A percentile compares a stretch with the other conserved stretches of the same genome.
Conservation (phyloP, 176 grass and related monocot genomes). For the Aegilops sharonensis region DNA sequence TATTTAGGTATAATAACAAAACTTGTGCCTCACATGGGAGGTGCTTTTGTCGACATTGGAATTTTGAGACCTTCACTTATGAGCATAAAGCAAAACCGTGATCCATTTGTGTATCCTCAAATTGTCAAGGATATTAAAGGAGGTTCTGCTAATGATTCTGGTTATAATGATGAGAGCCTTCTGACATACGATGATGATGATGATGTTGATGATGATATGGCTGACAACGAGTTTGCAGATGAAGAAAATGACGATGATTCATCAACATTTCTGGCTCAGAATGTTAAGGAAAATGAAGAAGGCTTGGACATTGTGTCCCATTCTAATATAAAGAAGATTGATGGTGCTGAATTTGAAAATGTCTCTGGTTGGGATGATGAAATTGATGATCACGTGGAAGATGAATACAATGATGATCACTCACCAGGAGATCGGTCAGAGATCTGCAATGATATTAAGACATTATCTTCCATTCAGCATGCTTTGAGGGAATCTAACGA, state of each 20-base stretch:
- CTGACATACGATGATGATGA: slow-evolving; percentile 43
- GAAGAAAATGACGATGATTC: slow-evolving; percentile 45
- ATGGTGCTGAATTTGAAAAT: slow-evolving; percentile 36
- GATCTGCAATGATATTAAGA: slow-evolving; percentile 50
- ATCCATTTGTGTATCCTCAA: slow-evolving; percentile 87
- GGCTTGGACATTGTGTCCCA: slow-evolving; percentile 29
- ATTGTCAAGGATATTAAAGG: slow-evolving; percentile 39
- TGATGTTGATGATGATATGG: slow-evolving; percentile 42
- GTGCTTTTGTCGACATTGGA: slow-evolving; percentile 98
- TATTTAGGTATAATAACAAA: slow-evolving; percentile 88
- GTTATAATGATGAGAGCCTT: slow-evolving; percentile 31
- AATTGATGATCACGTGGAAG: slow-evolving; percentile 51
- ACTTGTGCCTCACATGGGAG: slow-evolving; percentile 84
- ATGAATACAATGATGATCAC: slow-evolving; percentile 58
- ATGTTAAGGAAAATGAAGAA: slow-evolving; percentile 40
- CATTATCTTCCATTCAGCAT: slow-evolving; percentile 55
- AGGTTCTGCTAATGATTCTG: slow-evolving; percentile 38
- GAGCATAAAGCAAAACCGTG: slow-evolving; percentile 70
- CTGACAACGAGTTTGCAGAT: slow-evolving; percentile 50
- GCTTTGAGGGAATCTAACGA: slow-evolving; percentile 45
- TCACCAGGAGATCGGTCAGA: slow-evolving; percentile 41
- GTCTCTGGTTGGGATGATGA: slow-evolving; percentile 46
- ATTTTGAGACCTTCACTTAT: slow-evolving; percentile 69
- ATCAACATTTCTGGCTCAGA: slow-evolving; percentile 35
- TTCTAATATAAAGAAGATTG: slow-evolving; percentile 34